Conservation (phyloP, 164 flowering plant species). For the Akebia trifoliata region DNA sequence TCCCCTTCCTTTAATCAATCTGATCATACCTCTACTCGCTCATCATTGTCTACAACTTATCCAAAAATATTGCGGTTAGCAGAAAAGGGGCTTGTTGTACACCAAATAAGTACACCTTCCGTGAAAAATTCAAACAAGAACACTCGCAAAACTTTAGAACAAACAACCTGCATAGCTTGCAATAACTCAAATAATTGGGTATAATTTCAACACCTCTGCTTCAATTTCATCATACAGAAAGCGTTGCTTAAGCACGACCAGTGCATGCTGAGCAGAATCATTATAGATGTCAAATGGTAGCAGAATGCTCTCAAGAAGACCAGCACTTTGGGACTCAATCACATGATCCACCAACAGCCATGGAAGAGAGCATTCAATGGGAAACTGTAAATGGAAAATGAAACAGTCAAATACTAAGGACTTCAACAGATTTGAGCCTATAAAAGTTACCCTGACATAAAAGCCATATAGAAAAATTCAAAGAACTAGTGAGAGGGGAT, state of each 20-base stretch:
- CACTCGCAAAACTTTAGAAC: too few relatives aligned
- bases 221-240: conserved; percentile 99
- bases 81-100: too few relatives aligned
- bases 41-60: too few relatives aligned
- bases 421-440: too few relatives aligned
- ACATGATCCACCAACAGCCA: conserved; percentile 97
- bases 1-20: background rate
- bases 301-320: conserved; percentile 83
- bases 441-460: background rate
- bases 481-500: too few relatives aligned
- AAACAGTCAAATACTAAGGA: conserved; percentile 4
- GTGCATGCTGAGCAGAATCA: conserved; percentile 95
- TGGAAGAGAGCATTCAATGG: conserved; percentile 98
- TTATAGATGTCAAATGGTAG: conserved; percentile 94
- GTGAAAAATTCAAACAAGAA: too few relatives aligned
- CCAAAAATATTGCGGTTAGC: too few relatives aligned
- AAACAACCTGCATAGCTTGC: too few relatives aligned
- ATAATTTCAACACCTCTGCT: conserved; percentile 72
- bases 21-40: too few relatives aligned
- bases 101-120: too few relatives aligned
- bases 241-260: conserved; percentile 79
- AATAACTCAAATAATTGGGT: too few relatives aligned
- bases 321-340: conserved; percentile 65
- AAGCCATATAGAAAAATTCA: background rate
- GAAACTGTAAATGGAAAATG: conserved; percentile 55